phyloP scores from a whole-genome alignment of 495 filamentous ascomycete genomes.

The Hypoxylon subgilvum region DNA sequence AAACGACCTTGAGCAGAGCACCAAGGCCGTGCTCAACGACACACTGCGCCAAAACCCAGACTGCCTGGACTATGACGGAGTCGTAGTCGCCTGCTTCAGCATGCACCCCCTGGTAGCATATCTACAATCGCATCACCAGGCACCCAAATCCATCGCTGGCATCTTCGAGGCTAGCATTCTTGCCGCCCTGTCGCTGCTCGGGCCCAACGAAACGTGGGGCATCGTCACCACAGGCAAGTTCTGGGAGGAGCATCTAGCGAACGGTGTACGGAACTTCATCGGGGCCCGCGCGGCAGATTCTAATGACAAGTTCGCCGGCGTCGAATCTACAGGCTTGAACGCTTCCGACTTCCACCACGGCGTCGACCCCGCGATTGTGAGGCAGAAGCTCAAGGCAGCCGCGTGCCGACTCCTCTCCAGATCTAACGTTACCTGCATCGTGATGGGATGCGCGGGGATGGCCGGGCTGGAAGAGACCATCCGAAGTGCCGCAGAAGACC shows the following conservation, averaged over 20 bases:
- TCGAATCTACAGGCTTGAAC: constrained; percentile 81
- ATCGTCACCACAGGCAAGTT: constrained; percentile 86
- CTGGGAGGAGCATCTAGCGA: constrained; percentile 75
- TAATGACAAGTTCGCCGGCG: constrained; percentile 68
- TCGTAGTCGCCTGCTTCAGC: constrained; percentile 88
- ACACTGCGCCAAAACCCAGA: constrained; percentile 45
- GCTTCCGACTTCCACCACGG: constrained; percentile 80
- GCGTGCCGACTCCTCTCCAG: constrained; percentile 66
- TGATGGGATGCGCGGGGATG: constrained; percentile 91
- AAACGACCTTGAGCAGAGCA: constrained; percentile 58
- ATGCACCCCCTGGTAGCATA: constrained; percentile 77
- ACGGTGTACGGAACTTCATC: constrained; percentile 64
- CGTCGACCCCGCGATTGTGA: constrained; percentile 66
- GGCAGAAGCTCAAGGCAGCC: constrained; percentile 69
- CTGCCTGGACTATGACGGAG: constrained; percentile 69
- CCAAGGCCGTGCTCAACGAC: constrained; percentile 61
- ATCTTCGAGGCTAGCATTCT: constrained; percentile 85
- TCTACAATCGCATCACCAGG: constrained; percentile 50
- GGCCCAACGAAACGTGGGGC: constrained; percentile 67
- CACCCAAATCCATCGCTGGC: constrained; percentile 65
- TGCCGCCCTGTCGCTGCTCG: constrained; percentile 58
- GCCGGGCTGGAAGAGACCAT: constrained; percentile 84
- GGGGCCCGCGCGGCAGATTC: constrained; percentile 42
- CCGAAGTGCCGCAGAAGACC: constrained; percentile 67
- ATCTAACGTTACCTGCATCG: constrained; percentile 66